phyloP scores from a whole-genome alignment of 768 basidiomycete species.

The Asterophora lycoperdoides region DNA sequence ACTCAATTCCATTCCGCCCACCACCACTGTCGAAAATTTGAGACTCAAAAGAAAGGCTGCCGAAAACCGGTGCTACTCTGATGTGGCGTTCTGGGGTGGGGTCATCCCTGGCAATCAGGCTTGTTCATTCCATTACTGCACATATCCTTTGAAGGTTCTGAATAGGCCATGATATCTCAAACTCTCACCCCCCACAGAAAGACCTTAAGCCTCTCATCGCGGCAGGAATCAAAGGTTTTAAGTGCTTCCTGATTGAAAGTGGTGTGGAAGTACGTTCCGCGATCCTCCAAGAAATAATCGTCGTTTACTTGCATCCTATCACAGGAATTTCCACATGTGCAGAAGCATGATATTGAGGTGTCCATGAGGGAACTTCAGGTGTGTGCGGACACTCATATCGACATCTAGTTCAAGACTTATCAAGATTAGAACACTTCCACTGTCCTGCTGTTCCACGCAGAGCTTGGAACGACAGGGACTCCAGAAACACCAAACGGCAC shows the following conservation, averaged over 20 bases:
- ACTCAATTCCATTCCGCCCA: slow-evolving; percentile 94
- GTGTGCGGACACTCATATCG: slow-evolving; percentile 8
- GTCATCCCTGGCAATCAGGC: slow-evolving; percentile 89
- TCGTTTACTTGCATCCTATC: background rate
- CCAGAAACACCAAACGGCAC: slow-evolving; percentile 8
- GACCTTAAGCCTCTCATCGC: slow-evolving; percentile 73
- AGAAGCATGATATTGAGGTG: slow-evolving; percentile 56
- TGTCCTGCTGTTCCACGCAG: slow-evolving; percentile 89
- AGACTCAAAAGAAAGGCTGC: slow-evolving; percentile 69
- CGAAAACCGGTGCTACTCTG: slow-evolving; percentile 65
- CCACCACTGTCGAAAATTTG: slow-evolving; percentile 79
- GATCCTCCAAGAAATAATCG: background rate
- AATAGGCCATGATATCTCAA: background rate
- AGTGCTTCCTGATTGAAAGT: slow-evolving; percentile 94
- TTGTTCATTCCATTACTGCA: slow-evolving; percentile 22
- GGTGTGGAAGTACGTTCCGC: slow-evolving; percentile 73
- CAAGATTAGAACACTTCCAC: slow-evolving; percentile 54
- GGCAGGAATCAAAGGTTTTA: slow-evolving; percentile 91
- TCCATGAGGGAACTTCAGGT: slow-evolving; percentile 81
- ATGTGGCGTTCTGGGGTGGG: slow-evolving; percentile 94
- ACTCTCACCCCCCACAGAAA: slow-evolving; percentile 35
- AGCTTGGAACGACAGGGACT: slow-evolving; percentile 46
- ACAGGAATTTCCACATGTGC: slow-evolving; percentile 93
- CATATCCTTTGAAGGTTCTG: background rate
- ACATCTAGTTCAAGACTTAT: slow-evolving; percentile 1